A percentile compares a stretch with the other conserved stretches of the same genome.
Conservation (phyloP, 2,329 filamentous ascomycete species). For the Cercospora canescens region DNA sequence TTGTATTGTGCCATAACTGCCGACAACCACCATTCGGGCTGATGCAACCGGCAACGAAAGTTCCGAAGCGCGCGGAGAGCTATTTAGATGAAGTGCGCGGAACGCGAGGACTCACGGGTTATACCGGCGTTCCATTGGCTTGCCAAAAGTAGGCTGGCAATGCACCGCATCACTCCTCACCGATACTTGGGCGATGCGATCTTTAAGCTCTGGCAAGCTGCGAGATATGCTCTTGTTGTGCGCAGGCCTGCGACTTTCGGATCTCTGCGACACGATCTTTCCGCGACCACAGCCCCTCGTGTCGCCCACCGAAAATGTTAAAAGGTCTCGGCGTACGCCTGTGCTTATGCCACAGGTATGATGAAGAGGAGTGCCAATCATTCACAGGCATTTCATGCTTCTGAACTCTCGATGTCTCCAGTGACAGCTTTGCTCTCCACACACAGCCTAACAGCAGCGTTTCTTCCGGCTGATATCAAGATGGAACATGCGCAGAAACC, state of each 20-base stretch:
- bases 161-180: not conserved
- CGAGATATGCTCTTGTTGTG: too few species aligned
- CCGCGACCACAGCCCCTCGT: not conserved
- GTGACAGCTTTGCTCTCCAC: not conserved
- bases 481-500: not conserved
- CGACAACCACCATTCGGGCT: too few species aligned
- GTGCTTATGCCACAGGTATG: not conserved
- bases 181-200: not conserved
- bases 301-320: not conserved
- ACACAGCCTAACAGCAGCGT: not conserved
- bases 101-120: not conserved
- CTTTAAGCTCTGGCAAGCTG: not conserved
- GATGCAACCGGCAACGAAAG: not conserved
- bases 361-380: not conserved
- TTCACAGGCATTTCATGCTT: not conserved
- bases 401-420: not conserved
- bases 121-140: not conserved
- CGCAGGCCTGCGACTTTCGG: too few species aligned
- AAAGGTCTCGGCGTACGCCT: not conserved
- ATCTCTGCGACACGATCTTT: not conserved
- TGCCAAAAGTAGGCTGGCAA: not conserved
- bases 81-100: not conserved
- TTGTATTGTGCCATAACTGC: not conserved
- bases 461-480: not conserved
- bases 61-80: not conserved